phyloP scores from a whole-genome alignment of 2,329 filamentous ascomycete species.

The Fusarium piperis region DNA sequence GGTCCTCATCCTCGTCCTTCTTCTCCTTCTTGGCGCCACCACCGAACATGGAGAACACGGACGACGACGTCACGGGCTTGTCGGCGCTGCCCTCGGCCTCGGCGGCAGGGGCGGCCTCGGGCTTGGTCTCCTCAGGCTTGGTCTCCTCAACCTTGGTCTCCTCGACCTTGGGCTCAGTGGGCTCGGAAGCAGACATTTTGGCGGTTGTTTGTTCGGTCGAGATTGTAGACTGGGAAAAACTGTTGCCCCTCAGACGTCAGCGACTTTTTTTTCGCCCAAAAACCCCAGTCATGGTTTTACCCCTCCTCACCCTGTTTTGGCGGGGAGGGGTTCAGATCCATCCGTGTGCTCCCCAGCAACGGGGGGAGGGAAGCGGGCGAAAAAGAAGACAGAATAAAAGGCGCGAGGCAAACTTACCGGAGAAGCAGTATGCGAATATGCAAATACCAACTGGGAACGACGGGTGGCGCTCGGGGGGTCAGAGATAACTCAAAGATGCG shows the following conservation, averaged over 20 bases:
- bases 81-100: conserved; percentile 35
- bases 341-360: conserved; percentile 19
- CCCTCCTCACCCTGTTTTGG: conserved; percentile 25
- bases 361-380: not conserved
- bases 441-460: conserved; percentile 11
- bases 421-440: conserved; percentile 28
- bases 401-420: conserved; percentile 26
- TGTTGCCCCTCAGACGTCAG: conserved; percentile 30
- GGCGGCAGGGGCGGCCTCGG: conserved; percentile 39
- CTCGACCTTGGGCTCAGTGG: conserved; percentile 65
- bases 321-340: conserved; percentile 30
- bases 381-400: not conserved
- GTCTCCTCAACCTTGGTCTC: conserved; percentile 52
- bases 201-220: conserved; percentile 23
- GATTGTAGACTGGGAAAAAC: conserved; percentile 6
- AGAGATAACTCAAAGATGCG: conserved; percentile 16
- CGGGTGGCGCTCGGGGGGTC: conserved; percentile 10
- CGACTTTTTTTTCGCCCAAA: conserved; percentile 20
- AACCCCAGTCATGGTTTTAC: conserved; percentile 35
- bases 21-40: conserved; percentile 97
- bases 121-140: conserved; percentile 45
- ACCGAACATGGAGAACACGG: conserved; percentile 98
- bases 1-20: conserved; percentile 78
- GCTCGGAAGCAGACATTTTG: conserved; percentile 61
- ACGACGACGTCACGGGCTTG: conserved; percentile 64